These are phyloP conservation scores for Diplodia sapinea DNA, from an alignment of 2,329 filamentous ascomycete genomes.

Conservation along the genomic window DNA sequence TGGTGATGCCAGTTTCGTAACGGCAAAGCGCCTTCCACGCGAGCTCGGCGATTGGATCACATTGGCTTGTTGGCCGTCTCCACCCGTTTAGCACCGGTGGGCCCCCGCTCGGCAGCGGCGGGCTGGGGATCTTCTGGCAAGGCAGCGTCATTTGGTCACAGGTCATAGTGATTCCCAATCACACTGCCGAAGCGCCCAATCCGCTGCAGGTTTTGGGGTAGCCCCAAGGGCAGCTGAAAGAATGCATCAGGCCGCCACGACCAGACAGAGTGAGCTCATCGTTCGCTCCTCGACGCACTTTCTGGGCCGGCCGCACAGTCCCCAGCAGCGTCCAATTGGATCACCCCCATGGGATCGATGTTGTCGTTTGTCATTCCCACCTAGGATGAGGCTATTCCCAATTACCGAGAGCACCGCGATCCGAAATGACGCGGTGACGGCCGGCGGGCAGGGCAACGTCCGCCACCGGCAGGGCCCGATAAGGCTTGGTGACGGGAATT, in stretches of 20 bases:
- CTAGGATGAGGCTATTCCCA: constrained; percentile 13
- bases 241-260: constrained; percentile 4
- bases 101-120: constrained; percentile 24
- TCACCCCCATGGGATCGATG: neutral
- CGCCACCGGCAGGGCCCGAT: constrained; percentile 36
- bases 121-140: constrained; percentile 29
- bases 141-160: constrained; percentile 28
- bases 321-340: neutral
- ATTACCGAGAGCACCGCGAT: constrained; percentile 30
- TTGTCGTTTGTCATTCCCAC: constrained; percentile 18
- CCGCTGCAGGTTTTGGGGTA: constrained; percentile 20
- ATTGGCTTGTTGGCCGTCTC: constrained; percentile 23
- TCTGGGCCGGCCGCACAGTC: neutral
- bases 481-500: constrained; percentile 36
- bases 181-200: constrained; percentile 25
- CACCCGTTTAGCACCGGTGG: constrained; percentile 23
- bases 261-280: neutral
- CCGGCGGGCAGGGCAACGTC: constrained; percentile 32
- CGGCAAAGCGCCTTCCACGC: constrained; percentile 7
- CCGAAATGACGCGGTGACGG: constrained; percentile 32
- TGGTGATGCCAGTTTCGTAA: constrained; percentile 4
- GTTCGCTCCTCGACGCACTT: neutral
- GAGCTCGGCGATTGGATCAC: constrained; percentile 26
- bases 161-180: constrained; percentile 19
- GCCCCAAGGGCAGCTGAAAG: constrained; percentile 9